Evolutionary conservation across 192 early-diverging fungal genomes (phyloP).

Genomic region (Pecoramyces ruminantium): DNA sequence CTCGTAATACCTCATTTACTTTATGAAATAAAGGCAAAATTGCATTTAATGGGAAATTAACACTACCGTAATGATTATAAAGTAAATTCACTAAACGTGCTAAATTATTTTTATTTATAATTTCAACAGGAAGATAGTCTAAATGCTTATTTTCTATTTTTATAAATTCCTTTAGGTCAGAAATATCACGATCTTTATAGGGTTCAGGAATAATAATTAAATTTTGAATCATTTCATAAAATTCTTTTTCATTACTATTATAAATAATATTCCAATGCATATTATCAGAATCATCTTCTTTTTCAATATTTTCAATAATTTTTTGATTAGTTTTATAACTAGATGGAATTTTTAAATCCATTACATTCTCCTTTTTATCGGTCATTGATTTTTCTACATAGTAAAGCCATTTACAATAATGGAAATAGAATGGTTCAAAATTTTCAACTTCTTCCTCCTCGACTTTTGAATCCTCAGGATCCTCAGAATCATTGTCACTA

Average conservation of each 20-base stretch:
- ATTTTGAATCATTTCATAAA: background rate
- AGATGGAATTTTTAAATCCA: background rate
- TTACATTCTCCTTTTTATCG: background rate
- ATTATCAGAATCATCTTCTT: background rate
- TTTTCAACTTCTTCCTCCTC: background rate
- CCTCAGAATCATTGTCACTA: background rate
- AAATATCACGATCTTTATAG: too few species aligned
- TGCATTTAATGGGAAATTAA: too few species aligned
- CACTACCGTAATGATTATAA: background rate
- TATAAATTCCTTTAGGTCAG: too few species aligned
- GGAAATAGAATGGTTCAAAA: background rate
- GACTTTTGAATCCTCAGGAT: background rate
- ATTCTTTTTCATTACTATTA: background rate
- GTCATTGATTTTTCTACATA: background rate
- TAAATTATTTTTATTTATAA: background rate
- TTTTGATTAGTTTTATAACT: background rate
- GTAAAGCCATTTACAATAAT: background rate
- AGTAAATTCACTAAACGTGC: background rate
- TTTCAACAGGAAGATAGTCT: too few species aligned
- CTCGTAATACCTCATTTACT: background rate
- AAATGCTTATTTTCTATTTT: too few species aligned
- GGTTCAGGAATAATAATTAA: too few species aligned
- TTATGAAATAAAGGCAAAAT: background rate
- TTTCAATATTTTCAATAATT: background rate
- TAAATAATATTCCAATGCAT: background rate